Base-by-base conservation (phyloP, 495 filamentous ascomycete genomes). In the Apodospora peruviana region DNA sequence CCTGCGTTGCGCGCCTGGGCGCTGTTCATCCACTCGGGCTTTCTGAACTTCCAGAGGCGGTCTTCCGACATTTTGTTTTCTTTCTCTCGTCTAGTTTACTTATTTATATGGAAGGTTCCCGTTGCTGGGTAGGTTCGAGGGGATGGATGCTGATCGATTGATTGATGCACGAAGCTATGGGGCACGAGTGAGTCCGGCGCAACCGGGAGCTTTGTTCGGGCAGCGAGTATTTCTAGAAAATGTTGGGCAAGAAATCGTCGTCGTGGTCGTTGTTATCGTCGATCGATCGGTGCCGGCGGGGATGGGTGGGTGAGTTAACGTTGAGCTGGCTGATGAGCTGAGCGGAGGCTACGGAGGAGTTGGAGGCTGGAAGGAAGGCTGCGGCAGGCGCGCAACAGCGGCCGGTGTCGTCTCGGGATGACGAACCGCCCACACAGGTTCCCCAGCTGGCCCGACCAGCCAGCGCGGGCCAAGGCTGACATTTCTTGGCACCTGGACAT, bases 21-120 rank as follows among this genome's bases (percentile, higher is more conserved):
- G 73, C 84, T 93, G 66, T 93, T 95, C 39, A 96, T 72, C 91
- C 91, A 96, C 70, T 88, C 82, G 10, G 87, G 87, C 76, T 80
- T 86, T 57, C 80, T 70, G 66, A 87, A 89, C 64, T 86, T 86
- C 71, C 82, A 90, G 61, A 90, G 81, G 23, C 84, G 81, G 60
- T 86, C 75, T 62, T 82, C 75, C 63, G 73, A 68, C 79, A 81
- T 77, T 17, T 43, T 53, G 19, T 17, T 17, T 23, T 41, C 11
- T 23, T 11, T 10, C 1, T 23, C 14, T 41, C 9, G 39, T 23
- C n/a, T 38, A 17, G 16, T 5, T 38, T 14, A 16, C 2, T 40
- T 3, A 17, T 16, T 2, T 40, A 17, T 32, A 14, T 32, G 27
- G 7, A 7, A 14, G 27, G 27, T 32, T 32, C 27, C 7, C 7